A percentile compares a stretch with the other conserved stretches of the same genome.
Conservation (phyloP, 768 basidiomycete genomes). For the Xerocomellus amylosporus region DNA sequence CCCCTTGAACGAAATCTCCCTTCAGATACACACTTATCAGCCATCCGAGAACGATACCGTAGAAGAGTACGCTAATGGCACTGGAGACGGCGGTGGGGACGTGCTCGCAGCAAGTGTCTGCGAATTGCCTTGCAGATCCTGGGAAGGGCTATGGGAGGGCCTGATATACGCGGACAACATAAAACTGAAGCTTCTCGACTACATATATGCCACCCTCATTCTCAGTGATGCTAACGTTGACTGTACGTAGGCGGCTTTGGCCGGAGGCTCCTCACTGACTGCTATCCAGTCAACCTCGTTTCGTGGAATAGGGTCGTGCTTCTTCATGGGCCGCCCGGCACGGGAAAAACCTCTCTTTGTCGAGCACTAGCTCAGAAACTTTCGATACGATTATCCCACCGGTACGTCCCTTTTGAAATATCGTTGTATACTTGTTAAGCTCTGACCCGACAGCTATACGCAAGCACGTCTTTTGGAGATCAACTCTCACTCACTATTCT, state of each 20-base stretch:
- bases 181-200: slow-evolving; percentile 86
- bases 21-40: slow-evolving; percentile 89
- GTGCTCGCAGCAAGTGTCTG: slow-evolving; percentile 88
- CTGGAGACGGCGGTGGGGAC: slow-evolving; percentile 57
- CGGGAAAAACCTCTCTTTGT: slow-evolving; percentile 95
- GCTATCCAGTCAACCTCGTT: slow-evolving; percentile 73
- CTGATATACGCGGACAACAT: slow-evolving; percentile 82
- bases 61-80: slow-evolving; percentile 68
- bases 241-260: slow-evolving; percentile 47
- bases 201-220: slow-evolving; percentile 91
- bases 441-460: slow-evolving; percentile 57
- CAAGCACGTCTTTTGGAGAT: slow-evolving; percentile 91
- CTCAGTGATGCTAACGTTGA: slow-evolving; percentile 88
- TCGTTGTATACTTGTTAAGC: not conserved
- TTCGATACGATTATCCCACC: slow-evolving; percentile 81
- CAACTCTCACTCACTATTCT: slow-evolving; percentile 97
- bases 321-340: slow-evolving; percentile 95
- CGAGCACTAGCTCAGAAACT: slow-evolving; percentile 94
- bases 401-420: slow-evolving; percentile 42
- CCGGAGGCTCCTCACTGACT: slow-evolving; percentile 4
- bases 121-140: slow-evolving; percentile 76
- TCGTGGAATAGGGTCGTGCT: slow-evolving; percentile 96
- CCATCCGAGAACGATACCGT: slow-evolving; percentile 63
- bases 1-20: slow-evolving; percentile 53
- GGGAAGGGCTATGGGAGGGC: slow-evolving; percentile 93